A percentile compares a stretch with the other conserved stretches of the same genome.
Conservation (phyloP, 331 rosid species). For the Dryas integrifolia region DNA sequence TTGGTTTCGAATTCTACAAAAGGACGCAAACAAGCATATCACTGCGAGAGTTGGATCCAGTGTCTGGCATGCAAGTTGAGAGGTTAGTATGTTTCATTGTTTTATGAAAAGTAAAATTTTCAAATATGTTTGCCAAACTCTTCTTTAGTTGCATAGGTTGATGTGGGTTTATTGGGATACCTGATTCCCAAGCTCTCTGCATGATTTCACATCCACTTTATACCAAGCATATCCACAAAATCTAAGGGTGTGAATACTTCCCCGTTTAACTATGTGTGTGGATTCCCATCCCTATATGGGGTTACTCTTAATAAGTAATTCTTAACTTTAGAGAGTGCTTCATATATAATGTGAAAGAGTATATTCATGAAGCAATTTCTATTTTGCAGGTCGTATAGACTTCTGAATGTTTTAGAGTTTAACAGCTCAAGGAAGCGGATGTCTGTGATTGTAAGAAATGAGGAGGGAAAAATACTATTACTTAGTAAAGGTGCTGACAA, state of each 20-base stretch:
- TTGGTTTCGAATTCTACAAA: slow-evolving; percentile 85
- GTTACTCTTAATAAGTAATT: background rate
- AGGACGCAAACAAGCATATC: slow-evolving; percentile 86
- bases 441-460: slow-evolving; percentile 84
- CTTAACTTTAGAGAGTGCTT: background rate
- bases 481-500: slow-evolving; percentile 97
- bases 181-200: background rate
- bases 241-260: background rate
- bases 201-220: background rate
- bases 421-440: slow-evolving; percentile 87
- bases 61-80: slow-evolving; percentile 58
- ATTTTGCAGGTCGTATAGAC: slow-evolving; percentile 56
- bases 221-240: background rate
- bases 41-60: slow-evolving; percentile 65
- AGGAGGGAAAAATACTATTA: slow-evolving; percentile 58
- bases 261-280: background rate
- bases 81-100: slow-evolving; percentile 49
- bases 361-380: slow-evolving; percentile 11
- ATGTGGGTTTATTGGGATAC: background rate
- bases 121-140: slow-evolving; percentile 7
- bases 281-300: too few relatives aligned
- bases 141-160: slow-evolving; percentile 6
- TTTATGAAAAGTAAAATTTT: slow-evolving; percentile 1
- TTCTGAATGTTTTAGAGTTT: slow-evolving; percentile 88
- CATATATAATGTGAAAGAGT: background rate